A percentile compares a stretch with the other conserved stretches of the same genome.
These are phyloP conservation scores for Escovopsis sp. DNA, from an alignment of 2,329 filamentous ascomycete genomes.

Conservation along the genomic window DNA sequence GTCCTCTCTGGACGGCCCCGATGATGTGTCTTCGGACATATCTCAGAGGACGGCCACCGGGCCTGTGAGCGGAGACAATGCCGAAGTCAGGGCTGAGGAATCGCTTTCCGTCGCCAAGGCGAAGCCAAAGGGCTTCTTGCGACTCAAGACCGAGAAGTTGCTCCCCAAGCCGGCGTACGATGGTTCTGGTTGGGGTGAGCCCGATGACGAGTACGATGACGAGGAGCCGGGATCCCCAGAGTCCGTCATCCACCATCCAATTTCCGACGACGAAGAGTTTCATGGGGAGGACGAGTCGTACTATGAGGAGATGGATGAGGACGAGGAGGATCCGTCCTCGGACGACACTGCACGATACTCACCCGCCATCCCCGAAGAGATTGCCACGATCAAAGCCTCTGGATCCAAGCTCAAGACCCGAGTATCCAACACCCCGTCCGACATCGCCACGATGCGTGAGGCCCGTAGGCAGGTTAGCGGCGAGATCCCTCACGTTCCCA, in stretches of 20 bases:
- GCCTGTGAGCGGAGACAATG: too few relatives aligned
- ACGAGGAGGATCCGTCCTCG: constrained; percentile 16
- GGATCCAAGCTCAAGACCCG: constrained; percentile 80
- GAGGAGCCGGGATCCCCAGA: constrained; percentile 64
- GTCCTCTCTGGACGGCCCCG: constrained; percentile 2
- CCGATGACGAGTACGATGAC: constrained; percentile 35
- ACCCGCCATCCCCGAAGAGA: constrained; percentile 58
- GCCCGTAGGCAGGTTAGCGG: constrained; percentile 72
- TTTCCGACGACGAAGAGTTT: constrained; percentile 33
- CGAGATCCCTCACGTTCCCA: constrained; percentile 45
- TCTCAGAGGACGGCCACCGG: too few relatives aligned
- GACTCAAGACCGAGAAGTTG: constrained; percentile 30
- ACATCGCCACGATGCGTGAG: constrained; percentile 72
- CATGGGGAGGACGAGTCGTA: constrained; percentile 12
- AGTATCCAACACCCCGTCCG: constrained; percentile 73
- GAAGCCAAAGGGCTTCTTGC: constrained; percentile 5
- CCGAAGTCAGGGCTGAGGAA: constrained; percentile 5
- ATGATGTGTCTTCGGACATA: too few relatives aligned
- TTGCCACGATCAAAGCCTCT: constrained; percentile 79
- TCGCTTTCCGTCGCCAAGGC: constrained; percentile 3
- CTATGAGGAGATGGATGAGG: neutral
- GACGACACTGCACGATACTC: constrained; percentile 23
- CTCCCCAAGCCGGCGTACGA: constrained; percentile 48
- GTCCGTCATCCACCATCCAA: constrained; percentile 72
- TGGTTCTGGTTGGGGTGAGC: constrained; percentile 44